Conservation (phyloP, 768 basidiomycete species). For the Trametes meyenii region DNA sequence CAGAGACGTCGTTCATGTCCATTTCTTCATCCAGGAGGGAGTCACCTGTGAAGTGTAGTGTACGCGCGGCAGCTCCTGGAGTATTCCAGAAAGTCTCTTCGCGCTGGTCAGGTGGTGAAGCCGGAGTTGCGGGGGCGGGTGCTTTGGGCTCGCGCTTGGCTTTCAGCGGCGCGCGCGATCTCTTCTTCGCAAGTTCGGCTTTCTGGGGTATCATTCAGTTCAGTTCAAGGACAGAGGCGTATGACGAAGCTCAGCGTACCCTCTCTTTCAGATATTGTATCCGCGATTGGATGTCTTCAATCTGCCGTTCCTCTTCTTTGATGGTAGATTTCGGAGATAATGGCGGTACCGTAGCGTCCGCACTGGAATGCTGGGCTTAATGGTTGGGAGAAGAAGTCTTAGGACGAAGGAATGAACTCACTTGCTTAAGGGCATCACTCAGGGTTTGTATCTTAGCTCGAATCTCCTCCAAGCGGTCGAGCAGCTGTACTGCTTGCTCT, state of each 20-base stretch:
- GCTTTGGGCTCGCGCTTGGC: slow-evolving; percentile 21
- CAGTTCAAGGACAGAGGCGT: not conserved
- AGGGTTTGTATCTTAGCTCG: slow-evolving; percentile 42
- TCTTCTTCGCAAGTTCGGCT: slow-evolving; percentile 31
- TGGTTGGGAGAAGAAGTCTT: slow-evolving; percentile 19
- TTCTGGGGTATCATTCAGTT: slow-evolving; percentile 26
- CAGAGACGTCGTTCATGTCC: slow-evolving; percentile 48
- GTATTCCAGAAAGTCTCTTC: slow-evolving; percentile 70
- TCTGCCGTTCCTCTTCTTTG: slow-evolving; percentile 45
- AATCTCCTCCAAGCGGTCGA: slow-evolving; percentile 42
- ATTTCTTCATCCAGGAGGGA: slow-evolving; percentile 64
- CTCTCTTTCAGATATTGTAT: slow-evolving; percentile 45
- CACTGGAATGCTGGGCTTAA: slow-evolving; percentile 28
- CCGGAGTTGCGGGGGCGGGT: slow-evolving; percentile 27
- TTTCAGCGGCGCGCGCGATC: slow-evolving; percentile 11
- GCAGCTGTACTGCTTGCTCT: slow-evolving; percentile 41
- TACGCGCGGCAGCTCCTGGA: slow-evolving; percentile 55
- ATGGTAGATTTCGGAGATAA: slow-evolving; percentile 34
- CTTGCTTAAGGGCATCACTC: slow-evolving; percentile 43
- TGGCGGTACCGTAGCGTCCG: slow-evolving; percentile 29
- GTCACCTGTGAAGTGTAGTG: slow-evolving; percentile 64
- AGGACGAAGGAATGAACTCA: slow-evolving; percentile 29
- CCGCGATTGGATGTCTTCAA: slow-evolving; percentile 45
- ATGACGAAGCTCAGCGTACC: slow-evolving; percentile 29
- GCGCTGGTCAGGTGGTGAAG: slow-evolving; percentile 36